Evolutionary conservation across 441 rosid species (phyloP), one percentile per base, ranked within the genome.

Genomic region (Adansonia gregorii): DNA sequence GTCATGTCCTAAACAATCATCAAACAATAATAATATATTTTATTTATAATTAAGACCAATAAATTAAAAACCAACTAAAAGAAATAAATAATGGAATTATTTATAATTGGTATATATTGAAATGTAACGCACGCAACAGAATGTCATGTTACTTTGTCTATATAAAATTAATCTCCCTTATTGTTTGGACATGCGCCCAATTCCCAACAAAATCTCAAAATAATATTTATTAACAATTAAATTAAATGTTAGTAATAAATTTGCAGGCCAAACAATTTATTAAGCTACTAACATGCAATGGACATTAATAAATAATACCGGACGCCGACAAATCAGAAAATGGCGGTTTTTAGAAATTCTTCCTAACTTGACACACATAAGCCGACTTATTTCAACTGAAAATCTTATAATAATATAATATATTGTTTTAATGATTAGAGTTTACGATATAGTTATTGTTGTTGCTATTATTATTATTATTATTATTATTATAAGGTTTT

Each of bases 271-370:
- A 46, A 45, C 71, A 43, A 39, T 22, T 61, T 22, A 6, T 17
- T 67, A 54, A 54, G 59, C 59, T n/a, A n/a, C 59, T 15, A 54
- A 54, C 59, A 54, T 54, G 59, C 59, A 27, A n/a, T 45, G 8
- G 10, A 45, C 9, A 45, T 45, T 43, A 6, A 43, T 7, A 4
- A 43, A 6, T 6, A 43, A 45, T 78, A 68, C 15, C 70, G 48
- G 55, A 79, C 75, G 85, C 90, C 87, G 89, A 85, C 87, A 85
- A 85, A 83, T 81, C 84, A 75, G 71, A 81, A 78, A 83, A 77
- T 83, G 85, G 88, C 79, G 85, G 87, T 84, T 85, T 46, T 27
- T 15, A 43, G 72, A 75, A 82, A 78, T 86, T 76, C 75, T 70
- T 54, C 48, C 2, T 56, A 65, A 59, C 74, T 74, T 73, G 59